phyloP scores from a whole-genome alignment of 345 rosid genomes.

The Brassica napus region DNA sequence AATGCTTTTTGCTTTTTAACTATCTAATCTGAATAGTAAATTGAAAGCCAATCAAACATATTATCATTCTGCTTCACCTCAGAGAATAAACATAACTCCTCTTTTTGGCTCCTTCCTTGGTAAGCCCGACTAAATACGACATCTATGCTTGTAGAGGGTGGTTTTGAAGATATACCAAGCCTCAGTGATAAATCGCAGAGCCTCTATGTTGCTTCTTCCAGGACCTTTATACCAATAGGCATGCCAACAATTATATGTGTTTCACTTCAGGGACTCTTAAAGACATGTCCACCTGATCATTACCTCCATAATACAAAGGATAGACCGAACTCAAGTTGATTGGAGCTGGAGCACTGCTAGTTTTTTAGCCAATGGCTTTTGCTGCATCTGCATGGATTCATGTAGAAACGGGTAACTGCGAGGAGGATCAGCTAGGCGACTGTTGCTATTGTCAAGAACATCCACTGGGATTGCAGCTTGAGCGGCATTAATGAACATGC shows the following conservation, averaged over 20 bases:
- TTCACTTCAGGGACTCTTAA: constrained; percentile 39
- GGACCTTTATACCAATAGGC: constrained; percentile 57
- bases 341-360: constrained; percentile 30
- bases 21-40: constrained; percentile 32
- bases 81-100: constrained; percentile 57
- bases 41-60: constrained; percentile 40
- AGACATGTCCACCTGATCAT: constrained; percentile 40
- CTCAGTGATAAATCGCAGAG: constrained; percentile 82
- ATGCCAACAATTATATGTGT: constrained; percentile 61
- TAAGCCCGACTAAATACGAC: constrained; percentile 44
- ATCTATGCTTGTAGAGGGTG: constrained; percentile 44
- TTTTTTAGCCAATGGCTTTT: constrained; percentile 34
- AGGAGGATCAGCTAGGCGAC: constrained; percentile 24
- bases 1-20: constrained; percentile 54
- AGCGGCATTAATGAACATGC: constrained; percentile 18
- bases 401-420: constrained; percentile 45
- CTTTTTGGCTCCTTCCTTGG: constrained; percentile 45
- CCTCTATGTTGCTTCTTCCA: constrained; percentile 44
- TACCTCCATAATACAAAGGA: constrained; percentile 71
- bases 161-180: constrained; percentile 63
- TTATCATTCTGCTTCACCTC: constrained; percentile 46
- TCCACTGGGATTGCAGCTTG: constrained; percentile 17
- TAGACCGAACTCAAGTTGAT: constrained; percentile 57
- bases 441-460: constrained; percentile 37
- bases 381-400: constrained; percentile 44